Evolutionary conservation across 1,284 basidiomycete species (phyloP).

Genomic region (Tilletia walkeri): DNA sequence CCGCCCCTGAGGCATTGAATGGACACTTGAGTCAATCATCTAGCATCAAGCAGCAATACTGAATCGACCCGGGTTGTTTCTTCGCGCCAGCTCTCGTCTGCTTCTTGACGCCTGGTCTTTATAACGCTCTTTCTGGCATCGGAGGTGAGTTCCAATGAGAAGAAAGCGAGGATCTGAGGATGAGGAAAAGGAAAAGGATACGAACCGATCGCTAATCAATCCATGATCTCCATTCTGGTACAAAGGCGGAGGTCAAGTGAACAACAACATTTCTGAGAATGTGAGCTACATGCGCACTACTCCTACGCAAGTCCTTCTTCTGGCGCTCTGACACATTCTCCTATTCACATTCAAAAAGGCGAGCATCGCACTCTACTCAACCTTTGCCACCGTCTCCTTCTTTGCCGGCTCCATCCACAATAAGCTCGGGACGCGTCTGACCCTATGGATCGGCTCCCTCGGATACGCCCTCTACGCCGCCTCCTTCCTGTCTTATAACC

Average conservation of each 20-base stretch:
- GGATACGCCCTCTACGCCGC: conserved; percentile 66
- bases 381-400: conserved; percentile 48
- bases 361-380: conserved; percentile 43
- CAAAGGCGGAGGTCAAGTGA: conserved; percentile 12
- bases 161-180: background rate
- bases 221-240: background rate
- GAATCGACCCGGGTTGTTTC: no score
- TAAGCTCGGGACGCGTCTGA: conserved; percentile 68
- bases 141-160: conserved; percentile 8
- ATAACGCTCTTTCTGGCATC: conserved; percentile 54
- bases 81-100: conserved; percentile 39
- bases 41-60: no score
- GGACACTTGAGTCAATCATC: no score
- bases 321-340: background rate
- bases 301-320: background rate
- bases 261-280: conserved; percentile 6
- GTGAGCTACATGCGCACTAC: background rate
- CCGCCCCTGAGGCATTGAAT: background rate
- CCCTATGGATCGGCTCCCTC: conserved; percentile 69
- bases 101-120: conserved; percentile 62
- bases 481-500: conserved; percentile 63
- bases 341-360: conserved; percentile 22
- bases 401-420: conserved; percentile 68
- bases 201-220: background rate
- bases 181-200: no score